phyloP scores from a whole-genome alignment of 208 protist species.

The Trichomonas tenax region DNA sequence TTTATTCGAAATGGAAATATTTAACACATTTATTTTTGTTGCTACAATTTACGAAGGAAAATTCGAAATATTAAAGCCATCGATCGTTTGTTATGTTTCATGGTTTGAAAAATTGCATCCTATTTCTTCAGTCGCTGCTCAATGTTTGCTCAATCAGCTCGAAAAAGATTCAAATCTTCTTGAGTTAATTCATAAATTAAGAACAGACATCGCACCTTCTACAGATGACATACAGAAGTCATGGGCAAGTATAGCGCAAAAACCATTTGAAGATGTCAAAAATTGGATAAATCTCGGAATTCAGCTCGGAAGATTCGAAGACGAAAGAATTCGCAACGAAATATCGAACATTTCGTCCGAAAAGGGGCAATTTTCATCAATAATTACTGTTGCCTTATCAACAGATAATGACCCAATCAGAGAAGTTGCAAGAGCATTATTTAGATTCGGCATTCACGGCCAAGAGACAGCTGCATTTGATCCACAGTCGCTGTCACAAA shows the following conservation, averaged over 20 bases:
- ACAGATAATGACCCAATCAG: neutral
- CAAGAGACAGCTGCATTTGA: neutral
- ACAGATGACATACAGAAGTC: neutral
- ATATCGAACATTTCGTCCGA: neutral
- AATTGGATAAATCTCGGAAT: neutral
- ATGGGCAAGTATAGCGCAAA: neutral
- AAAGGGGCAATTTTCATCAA: neutral
- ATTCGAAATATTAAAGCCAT: neutral
- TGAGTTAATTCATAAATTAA: neutral
- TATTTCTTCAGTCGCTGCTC: neutral
- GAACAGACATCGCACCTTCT: neutral
- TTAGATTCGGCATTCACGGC: neutral
- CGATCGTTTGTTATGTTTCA: neutral
- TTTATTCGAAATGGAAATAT: constrained; percentile 16
- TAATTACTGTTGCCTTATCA: neutral
- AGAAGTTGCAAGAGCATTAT: neutral
- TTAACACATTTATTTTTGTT: neutral
- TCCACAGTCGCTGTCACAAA: neutral
- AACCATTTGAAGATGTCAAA: neutral
- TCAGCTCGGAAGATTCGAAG: neutral
- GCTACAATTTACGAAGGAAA: neutral
- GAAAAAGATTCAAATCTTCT: neutral
- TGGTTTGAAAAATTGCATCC: neutral
- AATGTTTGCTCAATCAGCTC: neutral
- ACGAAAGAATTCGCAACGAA: neutral